Base-by-base conservation (phyloP, 352 stramenopile genomes). In the Vaucheria bursata region DNA sequence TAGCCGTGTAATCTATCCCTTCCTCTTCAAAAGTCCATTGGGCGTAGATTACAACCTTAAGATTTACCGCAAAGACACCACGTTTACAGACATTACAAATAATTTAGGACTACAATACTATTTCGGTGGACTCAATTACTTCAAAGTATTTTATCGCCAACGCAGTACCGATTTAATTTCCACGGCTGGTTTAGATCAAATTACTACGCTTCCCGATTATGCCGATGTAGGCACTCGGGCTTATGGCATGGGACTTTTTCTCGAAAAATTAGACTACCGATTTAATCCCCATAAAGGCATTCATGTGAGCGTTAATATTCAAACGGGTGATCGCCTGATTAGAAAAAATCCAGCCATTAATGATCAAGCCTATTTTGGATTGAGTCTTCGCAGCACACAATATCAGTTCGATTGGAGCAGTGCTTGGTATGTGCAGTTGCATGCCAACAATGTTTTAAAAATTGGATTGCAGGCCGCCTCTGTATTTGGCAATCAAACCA, bases 231-330 rank as follows among this genome's bases (percentile, higher is more conserved):
- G 45, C 45, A 59, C 45, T 18, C 45, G 25, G 25, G 18, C 45
- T 59, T 59, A 59, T 25, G 45, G 45, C 45, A 25, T 25, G 12
- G 45, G 45, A 25, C 12, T 59, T 59, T 18, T 25, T 59, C 25
- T 59, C 25, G 45, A 59, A 59, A 59, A 59, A 59, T 25, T 59
- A 25, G 45, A 59, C 25, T 59, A 59, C 45, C 45, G 45, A 18
- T 59, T 59, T 59, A 59, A 59, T 59, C 45, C 45, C 18, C 45
- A 59, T 59, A 59, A 59, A 59, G 45, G 45, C 45, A 25, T 59
- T 18, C 12, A 18, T 59, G 25, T 59, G 12, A 59, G 25, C 25
- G 18, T 59, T 18, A 59, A 18, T 18, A 25, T 18, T 18, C 45
- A 59, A 59, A 59, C 45, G 25, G 45, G 45, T 59, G 25, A 59